Evolutionary conservation across 164 flowering plant species (phyloP).

Genomic region (Stephania cephalantha): DNA sequence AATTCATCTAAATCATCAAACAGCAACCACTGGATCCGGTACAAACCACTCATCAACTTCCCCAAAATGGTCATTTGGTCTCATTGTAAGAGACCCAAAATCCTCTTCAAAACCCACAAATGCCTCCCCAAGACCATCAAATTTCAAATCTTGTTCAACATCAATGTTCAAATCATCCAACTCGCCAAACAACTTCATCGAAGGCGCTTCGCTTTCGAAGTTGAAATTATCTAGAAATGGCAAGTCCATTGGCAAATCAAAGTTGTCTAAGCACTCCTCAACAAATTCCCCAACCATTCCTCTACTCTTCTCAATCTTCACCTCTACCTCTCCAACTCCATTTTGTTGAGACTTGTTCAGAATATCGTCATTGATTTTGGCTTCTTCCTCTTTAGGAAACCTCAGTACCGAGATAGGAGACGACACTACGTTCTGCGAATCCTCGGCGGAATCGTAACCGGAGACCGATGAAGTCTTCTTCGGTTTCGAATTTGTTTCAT

Average conservation of each 20-base stretch:
- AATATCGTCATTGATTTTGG: background rate
- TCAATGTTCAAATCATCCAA: background rate
- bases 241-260: conserved; percentile 21
- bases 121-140: conserved; percentile 17
- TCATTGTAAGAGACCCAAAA: conserved; percentile 16
- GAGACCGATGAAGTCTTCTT: conserved; percentile 16
- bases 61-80: conserved; percentile 40
- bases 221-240: conserved; percentile 33
- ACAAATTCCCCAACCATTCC: background rate
- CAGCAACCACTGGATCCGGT: conserved; percentile 40
- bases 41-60: conserved; percentile 73
- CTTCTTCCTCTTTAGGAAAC: conserved; percentile 17
- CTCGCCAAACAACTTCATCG: background rate
- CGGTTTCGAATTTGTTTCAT: background rate
- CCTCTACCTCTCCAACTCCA: conserved; percentile 10
- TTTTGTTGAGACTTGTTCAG: conserved; percentile 1
- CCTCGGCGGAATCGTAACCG: conserved; percentile 53
- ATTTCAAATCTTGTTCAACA: background rate
- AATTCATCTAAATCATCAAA: background rate
- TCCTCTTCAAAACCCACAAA: conserved; percentile 21
- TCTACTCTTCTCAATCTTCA: background rate
- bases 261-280: background rate
- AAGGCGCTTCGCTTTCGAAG: conserved; percentile 12
- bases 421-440: conserved; percentile 26
- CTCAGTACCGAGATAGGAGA: conserved; percentile 74